A percentile compares a stretch with the other conserved stretches of the same genome.
phyloP scores from a whole-genome alignment of 805 yeast species.

The Wickerhamomyces sydowiorum region DNA sequence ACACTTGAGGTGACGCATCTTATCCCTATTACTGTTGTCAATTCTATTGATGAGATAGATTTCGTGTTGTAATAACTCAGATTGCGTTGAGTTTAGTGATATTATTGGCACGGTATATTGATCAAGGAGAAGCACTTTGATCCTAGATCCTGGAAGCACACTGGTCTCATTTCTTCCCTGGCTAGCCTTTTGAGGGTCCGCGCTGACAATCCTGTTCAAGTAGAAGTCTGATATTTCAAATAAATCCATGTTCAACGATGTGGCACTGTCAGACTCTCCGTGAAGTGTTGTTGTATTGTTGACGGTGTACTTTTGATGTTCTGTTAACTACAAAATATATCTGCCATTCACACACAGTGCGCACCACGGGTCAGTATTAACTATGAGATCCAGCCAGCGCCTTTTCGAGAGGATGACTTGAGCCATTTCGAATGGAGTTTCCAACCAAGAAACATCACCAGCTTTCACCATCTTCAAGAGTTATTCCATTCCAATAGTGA shows the following conservation, averaged over 20 bases:
- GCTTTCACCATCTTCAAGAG: no score
- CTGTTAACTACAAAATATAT: not conserved
- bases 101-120: slow-evolving; percentile 73
- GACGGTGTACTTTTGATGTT: no score
- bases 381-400: not conserved
- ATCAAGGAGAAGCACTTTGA: slow-evolving; percentile 77
- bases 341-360: not conserved
- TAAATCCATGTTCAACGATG: slow-evolving; percentile 44
- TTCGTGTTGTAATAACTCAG: slow-evolving; percentile 73
- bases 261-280: no score
- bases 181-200: slow-evolving; percentile 5
- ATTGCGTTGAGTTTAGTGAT: slow-evolving; percentile 87
- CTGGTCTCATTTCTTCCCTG: slow-evolving; percentile 6
- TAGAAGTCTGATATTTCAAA: slow-evolving; percentile 41
- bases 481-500: no score
- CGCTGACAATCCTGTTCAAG: slow-evolving; percentile 31
- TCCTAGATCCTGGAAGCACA: slow-evolving; percentile 29
- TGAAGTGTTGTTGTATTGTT: no score
- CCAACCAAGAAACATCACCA: no score
- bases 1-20: slow-evolving; percentile 76
- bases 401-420: not conserved
- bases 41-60: slow-evolving; percentile 75
- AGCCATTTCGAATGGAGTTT: not conserved
- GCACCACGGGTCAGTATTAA: not conserved
- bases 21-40: slow-evolving; percentile 56